Base-by-base conservation (phyloP, 169 alveolate species). In the Plasmodium sp. region DNA sequence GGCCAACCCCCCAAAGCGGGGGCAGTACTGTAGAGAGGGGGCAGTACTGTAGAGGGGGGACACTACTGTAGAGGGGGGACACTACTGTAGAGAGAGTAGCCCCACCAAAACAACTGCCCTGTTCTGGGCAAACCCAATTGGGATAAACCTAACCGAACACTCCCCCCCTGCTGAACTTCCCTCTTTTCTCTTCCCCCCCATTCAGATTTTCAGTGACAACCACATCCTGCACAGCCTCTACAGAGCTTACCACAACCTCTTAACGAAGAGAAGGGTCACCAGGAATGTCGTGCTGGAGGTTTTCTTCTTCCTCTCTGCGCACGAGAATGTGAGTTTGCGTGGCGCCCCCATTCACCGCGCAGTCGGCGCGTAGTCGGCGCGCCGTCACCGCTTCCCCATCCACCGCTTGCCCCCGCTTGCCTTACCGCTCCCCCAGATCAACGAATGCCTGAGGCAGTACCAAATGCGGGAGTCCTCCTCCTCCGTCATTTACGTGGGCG, bases 201-300 rank as follows among this genome's bases (percentile, higher is more conserved):
- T 51, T 51, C 71, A 86, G 93, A 80, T 86, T 51, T 86, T 41
- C 58, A 71, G 81, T 86, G 93, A 86, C 7, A 54, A 39, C 31
- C 93, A 86, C 81, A 86, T 86, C 34, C 31, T 86, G 33, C 93
- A 86, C 71, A 86, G 93, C 71, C 77, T 86, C 67, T 86, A 86
- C 67, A 86, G 93, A 31, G 93, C 72, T 16, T 56, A 75, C 51
- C 80, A 86, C 18, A 86, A 86, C 67, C 51, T 77, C 31, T 33
- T 36, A 51, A 75, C 93, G 2, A 71, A 86, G 27, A 86, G 45
- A 86, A 86, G 73, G 43, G 81, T 86, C 56, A 86, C 93, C 7
- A 86, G 81, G 77, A 86, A 86, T 54, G 34, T 86, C 12, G 67
- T 86, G 4, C 72, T 86, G 80, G 93, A 86, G 67, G 81, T 86